Evolutionary conservation across 257 asterid genomes (phyloP).

Genomic region (Solanum arcanum): DNA sequence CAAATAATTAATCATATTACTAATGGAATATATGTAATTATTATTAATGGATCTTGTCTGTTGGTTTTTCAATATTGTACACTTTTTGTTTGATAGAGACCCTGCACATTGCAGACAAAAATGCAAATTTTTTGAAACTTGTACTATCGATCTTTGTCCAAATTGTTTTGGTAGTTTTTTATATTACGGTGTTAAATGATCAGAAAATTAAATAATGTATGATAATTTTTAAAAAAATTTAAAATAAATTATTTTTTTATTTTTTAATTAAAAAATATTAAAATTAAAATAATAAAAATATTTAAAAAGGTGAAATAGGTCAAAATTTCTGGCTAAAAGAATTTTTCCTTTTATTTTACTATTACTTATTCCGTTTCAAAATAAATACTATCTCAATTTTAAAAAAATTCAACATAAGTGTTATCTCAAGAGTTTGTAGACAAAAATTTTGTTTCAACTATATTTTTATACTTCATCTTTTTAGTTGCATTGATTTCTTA

Average conservation of each 20-base stretch:
- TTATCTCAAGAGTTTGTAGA: too few relatives aligned
- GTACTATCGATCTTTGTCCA: neutral
- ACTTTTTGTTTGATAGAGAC: neutral
- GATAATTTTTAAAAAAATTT: rapidly evolving
- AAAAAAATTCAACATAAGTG: neutral
- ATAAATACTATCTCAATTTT: too few relatives aligned
- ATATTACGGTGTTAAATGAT: too few relatives aligned
- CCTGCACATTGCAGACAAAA: neutral
- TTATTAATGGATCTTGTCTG: neutral
- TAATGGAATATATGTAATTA: neutral
- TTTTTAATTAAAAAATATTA: too few relatives aligned
- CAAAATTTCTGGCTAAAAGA: too few relatives aligned
- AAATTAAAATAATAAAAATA: too few relatives aligned
- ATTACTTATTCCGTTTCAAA: too few relatives aligned
- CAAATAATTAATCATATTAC: neutral
- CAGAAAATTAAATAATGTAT: too few relatives aligned
- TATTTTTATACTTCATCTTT: neutral
- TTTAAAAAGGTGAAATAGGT: too few relatives aligned
- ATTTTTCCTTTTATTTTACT: too few relatives aligned
- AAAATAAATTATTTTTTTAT: too few relatives aligned
- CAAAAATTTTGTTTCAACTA: neutral
- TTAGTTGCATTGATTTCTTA: too few relatives aligned
- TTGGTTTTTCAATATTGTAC: neutral
- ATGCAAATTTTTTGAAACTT: neutral
- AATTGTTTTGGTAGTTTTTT: neutral